phyloP scores from a whole-genome alignment of 257 asterid species.

The Solanum dulcamara region DNA sequence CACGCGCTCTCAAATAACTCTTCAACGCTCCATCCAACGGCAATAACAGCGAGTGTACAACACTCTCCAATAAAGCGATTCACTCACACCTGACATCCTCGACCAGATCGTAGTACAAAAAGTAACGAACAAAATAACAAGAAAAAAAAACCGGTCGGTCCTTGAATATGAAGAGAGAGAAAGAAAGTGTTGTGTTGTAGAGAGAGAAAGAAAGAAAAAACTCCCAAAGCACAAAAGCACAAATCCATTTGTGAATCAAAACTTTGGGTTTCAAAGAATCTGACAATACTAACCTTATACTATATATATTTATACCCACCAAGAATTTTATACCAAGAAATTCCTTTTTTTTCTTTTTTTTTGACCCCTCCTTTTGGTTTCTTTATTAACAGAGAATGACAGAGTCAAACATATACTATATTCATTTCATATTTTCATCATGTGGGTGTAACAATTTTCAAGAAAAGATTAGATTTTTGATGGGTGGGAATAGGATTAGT shows the following conservation, averaged over 20 bases:
- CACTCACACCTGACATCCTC: not conserved
- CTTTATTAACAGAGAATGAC: not conserved
- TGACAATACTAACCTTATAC: constrained; percentile 15
- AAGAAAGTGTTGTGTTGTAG: not conserved
- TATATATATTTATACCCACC: constrained; percentile 19
- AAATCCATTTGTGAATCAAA: constrained; percentile 42
- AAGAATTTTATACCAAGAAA: constrained; percentile 23
- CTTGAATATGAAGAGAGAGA: constrained; percentile 3
- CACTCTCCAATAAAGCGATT: not conserved
- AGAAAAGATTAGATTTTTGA: constrained; percentile 3
- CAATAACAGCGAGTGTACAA: not conserved
- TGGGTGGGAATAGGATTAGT: constrained; percentile 6
- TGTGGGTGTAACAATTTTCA: not conserved
- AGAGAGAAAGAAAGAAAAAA: constrained; percentile 6
- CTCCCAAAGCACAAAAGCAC: constrained; percentile 16
- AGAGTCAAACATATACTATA: not conserved
- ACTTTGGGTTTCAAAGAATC: constrained; percentile 21
- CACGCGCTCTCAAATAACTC: not conserved
- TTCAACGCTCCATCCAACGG: not conserved
- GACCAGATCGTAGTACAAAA: constrained; percentile 18
- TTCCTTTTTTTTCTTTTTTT: constrained; percentile 12
- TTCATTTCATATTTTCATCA: not conserved
- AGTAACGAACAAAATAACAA: constrained; percentile 7
- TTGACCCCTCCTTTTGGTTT: not conserved
- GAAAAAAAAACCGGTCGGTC: not conserved